phyloP scores from a whole-genome alignment of 805 yeast genomes.

The Candida adriatica region DNA sequence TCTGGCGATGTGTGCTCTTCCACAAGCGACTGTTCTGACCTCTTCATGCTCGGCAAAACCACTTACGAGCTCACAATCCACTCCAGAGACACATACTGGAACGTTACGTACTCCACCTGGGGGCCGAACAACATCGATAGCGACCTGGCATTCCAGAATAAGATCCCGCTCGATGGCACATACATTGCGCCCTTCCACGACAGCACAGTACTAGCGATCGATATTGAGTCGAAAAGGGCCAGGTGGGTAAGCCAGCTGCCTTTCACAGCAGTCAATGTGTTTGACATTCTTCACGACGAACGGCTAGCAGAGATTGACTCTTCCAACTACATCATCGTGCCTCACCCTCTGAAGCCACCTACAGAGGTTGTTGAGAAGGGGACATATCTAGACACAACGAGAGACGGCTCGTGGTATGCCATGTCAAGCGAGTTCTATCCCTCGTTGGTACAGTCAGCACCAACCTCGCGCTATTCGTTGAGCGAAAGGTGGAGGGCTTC shows the following conservation, averaged over 20 bases:
- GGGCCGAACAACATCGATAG: conserved; percentile 81
- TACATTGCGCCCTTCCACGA: conserved; percentile 84
- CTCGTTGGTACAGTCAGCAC: conserved; percentile 74
- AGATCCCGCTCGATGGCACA: conserved; percentile 59
- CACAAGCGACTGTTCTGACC: conserved; percentile 24
- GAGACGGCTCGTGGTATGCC: conserved; percentile 74
- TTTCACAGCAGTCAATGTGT: conserved; percentile 65
- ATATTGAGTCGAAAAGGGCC: conserved; percentile 60
- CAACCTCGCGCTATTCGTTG: conserved; percentile 51
- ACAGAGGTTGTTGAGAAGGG: conserved; percentile 27
- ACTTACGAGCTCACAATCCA: conserved; percentile 72
- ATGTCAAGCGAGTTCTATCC: conserved; percentile 75
- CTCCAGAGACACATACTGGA: conserved; percentile 70
- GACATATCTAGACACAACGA: conserved; percentile 62
- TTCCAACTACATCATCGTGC: conserved; percentile 42
- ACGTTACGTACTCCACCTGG: conserved; percentile 83
- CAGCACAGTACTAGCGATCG: conserved; percentile 68
- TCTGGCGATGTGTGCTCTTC: conserved; percentile 15
- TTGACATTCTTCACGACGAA: conserved; percentile 53
- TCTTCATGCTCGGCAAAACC: conserved; percentile 61
- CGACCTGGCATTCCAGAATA: conserved; percentile 40
- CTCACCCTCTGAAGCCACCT: conserved; percentile 52
- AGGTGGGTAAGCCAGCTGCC: conserved; percentile 76
- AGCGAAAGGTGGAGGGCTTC: conserved; percentile 38
- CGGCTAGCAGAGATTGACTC: conserved; percentile 13